Evolutionary conservation across 208 protist species (phyloP), one percentile per base, ranked within the genome.

Genomic region (Tetramitus jugosus): DNA sequence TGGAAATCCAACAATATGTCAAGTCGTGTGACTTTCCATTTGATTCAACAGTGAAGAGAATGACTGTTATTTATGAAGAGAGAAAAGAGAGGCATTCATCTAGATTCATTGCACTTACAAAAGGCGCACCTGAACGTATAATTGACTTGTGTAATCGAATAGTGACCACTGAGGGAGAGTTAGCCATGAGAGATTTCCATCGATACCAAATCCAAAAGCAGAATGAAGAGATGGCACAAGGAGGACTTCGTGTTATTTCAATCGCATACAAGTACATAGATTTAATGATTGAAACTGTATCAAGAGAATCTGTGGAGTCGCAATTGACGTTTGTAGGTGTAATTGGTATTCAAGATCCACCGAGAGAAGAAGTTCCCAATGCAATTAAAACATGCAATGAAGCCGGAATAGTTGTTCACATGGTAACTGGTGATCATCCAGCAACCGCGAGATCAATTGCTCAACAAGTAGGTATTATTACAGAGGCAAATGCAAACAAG

Each of bases 281-380:
- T 2, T 14, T 20, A 20, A 20, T 10, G n/a, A 17, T 37, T 31
- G 31, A 67, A 39, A n/a, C n/a, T n/a, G n/a, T n/a, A n/a, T 4
- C 23, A 45, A 69, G 62, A 45, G 90, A 90, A 29, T 53, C 83
- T 31, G 83, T 94, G n/a, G 92, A 95, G 84, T 64, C 84, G 26
- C 87, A 93, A 60, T 85, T 94, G 37, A 80, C 84, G 2, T 95
- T 91, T 78, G 86, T 94, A 61, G 92, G 92, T 33, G 79, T 95
- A 67, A 90, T 95, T 60, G 92, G 92, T 46, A 94, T 95, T 77
- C 92, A 93, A 76, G 92, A 95, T 80, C 91, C 92, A 31, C 92
- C 91, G 1, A 85, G 92, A 56, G 85, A 87, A 17, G 91, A 94
- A 83, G 91, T 90, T 35, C 86, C 78, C 13, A 84, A 87, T 56